These are phyloP conservation scores for Auriscalpium microsporum DNA, from an alignment of 768 basidiomycete genomes.

Conservation along the genomic window DNA sequence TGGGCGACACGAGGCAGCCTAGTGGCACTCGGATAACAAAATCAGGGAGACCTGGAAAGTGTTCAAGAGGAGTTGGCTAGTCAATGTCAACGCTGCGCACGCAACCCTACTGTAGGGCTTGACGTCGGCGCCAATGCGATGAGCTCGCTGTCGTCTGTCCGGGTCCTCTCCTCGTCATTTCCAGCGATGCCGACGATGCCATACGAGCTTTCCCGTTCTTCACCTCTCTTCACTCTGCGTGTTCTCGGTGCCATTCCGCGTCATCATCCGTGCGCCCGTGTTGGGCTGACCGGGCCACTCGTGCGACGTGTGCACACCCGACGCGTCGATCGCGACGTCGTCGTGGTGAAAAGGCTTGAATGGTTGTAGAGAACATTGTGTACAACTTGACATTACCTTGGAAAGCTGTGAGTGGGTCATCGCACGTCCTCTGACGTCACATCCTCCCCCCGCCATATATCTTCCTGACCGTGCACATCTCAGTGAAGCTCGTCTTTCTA, in stretches of 20 bases:
- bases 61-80: neutral
- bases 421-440: neutral
- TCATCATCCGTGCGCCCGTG: too few relatives aligned
- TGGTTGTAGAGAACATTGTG: too few relatives aligned
- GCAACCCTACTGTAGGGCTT: neutral
- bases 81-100: neutral
- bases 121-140: neutral
- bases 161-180: neutral
- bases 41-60: neutral
- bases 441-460: neutral
- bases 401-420: too few relatives aligned
- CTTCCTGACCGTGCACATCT: neutral
- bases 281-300: too few relatives aligned
- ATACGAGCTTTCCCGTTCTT: neutral
- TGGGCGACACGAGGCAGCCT: neutral
- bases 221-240: neutral
- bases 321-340: too few relatives aligned
- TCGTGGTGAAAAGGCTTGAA: too few relatives aligned
- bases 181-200: neutral
- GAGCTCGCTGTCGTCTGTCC: neutral
- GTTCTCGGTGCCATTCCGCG: too few relatives aligned
- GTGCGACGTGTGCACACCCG: too few relatives aligned
- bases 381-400: too few relatives aligned
- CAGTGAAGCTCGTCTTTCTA: conserved; percentile 4
- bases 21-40: neutral